Conservation (phyloP, 2,329 filamentous ascomycete genomes). For the Fusarium oxysporum region DNA sequence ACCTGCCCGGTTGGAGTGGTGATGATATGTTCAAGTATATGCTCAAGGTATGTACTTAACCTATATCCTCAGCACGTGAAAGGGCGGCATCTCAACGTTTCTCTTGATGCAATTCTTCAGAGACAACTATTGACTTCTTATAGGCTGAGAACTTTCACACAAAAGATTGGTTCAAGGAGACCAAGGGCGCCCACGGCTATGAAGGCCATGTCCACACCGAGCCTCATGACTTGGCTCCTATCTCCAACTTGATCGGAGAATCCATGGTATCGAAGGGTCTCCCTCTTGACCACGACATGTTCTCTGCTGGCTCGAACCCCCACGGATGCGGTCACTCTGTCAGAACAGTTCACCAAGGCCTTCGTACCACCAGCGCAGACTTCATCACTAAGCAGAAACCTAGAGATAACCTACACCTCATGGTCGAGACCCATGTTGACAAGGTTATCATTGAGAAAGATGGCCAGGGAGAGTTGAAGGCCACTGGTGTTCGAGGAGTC, state of each 20-base stretch:
- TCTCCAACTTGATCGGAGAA: conserved; percentile 65
- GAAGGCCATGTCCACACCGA: conserved; percentile 65
- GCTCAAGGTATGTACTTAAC: conserved; percentile 57
- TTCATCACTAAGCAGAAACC: conserved; percentile 58
- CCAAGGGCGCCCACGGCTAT: conserved; percentile 60
- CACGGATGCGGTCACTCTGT: conserved; percentile 68
- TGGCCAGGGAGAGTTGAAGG: conserved; percentile 51
- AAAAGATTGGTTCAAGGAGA: conserved; percentile 67
- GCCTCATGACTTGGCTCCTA: conserved; percentile 69
- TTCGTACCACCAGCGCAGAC: conserved; percentile 65
- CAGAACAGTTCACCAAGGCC: conserved; percentile 63
- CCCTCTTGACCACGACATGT: conserved; percentile 69
- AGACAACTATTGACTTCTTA: neutral
- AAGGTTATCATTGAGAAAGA: conserved; percentile 60
- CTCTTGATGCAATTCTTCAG: neutral
- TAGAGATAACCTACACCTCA: conserved; percentile 59
- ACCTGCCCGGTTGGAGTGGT: conserved; percentile 65
- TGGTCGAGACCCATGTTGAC: conserved; percentile 62
- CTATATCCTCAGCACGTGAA: neutral
- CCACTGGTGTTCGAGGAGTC: conserved; percentile 57
- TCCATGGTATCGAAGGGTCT: conserved; percentile 67
- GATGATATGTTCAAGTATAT: conserved; percentile 68
- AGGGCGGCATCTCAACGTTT: neutral
- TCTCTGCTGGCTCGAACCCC: conserved; percentile 60
- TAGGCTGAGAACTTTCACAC: conserved; percentile 67